Evolutionary conservation across 441 rosid species (phyloP).

Genomic region (Brassica hybrid): DNA sequence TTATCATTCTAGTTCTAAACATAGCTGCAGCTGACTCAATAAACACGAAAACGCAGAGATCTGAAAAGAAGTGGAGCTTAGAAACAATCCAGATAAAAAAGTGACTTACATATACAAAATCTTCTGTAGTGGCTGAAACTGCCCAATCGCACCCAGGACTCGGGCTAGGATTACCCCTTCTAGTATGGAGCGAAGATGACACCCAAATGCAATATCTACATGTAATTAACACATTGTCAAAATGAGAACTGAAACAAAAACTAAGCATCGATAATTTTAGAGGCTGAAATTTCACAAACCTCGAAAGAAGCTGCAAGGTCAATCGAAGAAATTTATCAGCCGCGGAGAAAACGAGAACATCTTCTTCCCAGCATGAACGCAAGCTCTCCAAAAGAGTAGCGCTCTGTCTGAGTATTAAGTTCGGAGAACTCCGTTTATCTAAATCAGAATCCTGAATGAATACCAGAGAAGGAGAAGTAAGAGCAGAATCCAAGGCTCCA

Average conservation of each 20-base stretch:
- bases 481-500: slow-evolving; percentile 4
- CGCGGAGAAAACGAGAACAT: neutral
- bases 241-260: neutral
- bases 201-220: neutral
- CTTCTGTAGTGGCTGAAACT: neutral
- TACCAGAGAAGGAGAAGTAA: neutral
- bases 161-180: neutral
- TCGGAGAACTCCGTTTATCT: neutral
- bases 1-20: neutral
- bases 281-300: neutral
- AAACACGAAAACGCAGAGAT: neutral
- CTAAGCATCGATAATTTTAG: neutral
- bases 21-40: neutral
- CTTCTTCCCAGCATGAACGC: neutral
- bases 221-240: neutral
- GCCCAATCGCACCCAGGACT: slow-evolving; percentile 1
- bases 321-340: slow-evolving; percentile 2
- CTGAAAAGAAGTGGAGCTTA: neutral
- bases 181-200: neutral
- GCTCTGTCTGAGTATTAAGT: neutral
- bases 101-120: slow-evolving; percentile 1
- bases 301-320: slow-evolving; percentile 7
- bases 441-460: slow-evolving; percentile 2
- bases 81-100: neutral
- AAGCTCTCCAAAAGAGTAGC: neutral